These are phyloP conservation scores for Apophysomyces elegans DNA, from an alignment of 371 early-diverging fungal genomes.

Conservation along the genomic window DNA sequence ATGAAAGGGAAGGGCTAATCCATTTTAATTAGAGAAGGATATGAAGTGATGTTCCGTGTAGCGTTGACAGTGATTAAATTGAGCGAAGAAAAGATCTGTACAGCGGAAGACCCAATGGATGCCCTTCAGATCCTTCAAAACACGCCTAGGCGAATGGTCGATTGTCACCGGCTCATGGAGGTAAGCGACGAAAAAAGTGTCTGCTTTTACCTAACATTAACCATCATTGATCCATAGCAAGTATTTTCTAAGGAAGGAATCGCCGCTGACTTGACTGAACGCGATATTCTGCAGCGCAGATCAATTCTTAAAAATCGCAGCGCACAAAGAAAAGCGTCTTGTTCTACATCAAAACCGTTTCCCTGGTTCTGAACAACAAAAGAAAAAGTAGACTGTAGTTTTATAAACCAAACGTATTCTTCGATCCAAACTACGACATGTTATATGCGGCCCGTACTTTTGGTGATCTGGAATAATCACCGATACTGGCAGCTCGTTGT, in stretches of 20 bases:
- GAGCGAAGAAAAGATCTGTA: slow-evolving; percentile 67
- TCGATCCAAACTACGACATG: not conserved
- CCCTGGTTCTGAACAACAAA: not conserved
- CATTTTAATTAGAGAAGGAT: slow-evolving; percentile 61
- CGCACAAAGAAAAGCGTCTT: not conserved
- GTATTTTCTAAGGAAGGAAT: slow-evolving; percentile 16
- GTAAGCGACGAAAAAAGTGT: slow-evolving; percentile 23
- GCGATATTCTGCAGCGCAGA: slow-evolving; percentile 15
- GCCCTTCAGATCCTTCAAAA: slow-evolving; percentile 65
- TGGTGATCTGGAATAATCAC: slow-evolving; percentile 20
- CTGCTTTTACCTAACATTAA: not conserved
- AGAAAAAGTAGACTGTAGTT: not conserved
- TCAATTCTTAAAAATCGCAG: slow-evolving; percentile 12
- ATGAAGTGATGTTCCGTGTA: slow-evolving; percentile 73
- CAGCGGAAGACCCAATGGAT: slow-evolving; percentile 63
- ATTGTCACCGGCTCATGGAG: slow-evolving; percentile 72
- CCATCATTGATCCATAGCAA: not conserved
- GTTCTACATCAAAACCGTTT: not conserved
- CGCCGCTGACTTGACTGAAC: slow-evolving; percentile 13
- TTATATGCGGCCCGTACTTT: not conserved
- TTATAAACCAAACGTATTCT: not conserved
- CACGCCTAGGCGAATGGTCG: slow-evolving; percentile 66
- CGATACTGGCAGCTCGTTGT: slow-evolving; percentile 37
- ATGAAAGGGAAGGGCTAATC: not conserved
- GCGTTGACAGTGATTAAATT: slow-evolving; percentile 75